Base-by-base conservation (phyloP, 2,329 filamentous ascomycete genomes). In the Byssoonygena ceratinophila region DNA sequence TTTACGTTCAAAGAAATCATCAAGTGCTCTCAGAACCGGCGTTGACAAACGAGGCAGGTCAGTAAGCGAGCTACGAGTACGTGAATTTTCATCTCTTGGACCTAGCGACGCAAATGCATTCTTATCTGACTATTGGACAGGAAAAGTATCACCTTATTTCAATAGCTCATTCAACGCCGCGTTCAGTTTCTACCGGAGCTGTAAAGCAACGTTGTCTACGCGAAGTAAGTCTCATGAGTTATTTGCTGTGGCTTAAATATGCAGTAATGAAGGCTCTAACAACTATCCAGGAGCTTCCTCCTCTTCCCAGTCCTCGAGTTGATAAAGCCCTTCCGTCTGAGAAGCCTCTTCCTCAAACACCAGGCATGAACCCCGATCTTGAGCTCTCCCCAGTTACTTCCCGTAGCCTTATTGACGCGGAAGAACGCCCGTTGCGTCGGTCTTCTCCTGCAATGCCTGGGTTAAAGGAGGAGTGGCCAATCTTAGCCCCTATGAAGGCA, bases 261-360 rank as follows among this genome's bases (percentile, higher is more conserved):
- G 7, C 5, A 18, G 16, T n/a, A 34, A 7, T 20, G 36, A 20
- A 20, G 6, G 2, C 18, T 9, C 4, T 40, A 52, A 45, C 31
- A 18, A 16, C 14, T 20, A 37, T 27, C 5, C 39, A 48, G 36
- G 20, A n/a, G 3, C 20, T 22, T 29, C 40, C 45, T 20, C 23
- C 40, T 29, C 18, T 37, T 45, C 31, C 41, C 7, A 45, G 18
- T 18, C 49, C 40, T 46, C 25, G 27, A 25, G 36, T 40, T 9
- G 37, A 56, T 23, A 57, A 57, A 16, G 34, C 39, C 34, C 47
- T 56, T 40, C 47, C 54, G 22, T 51, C 53, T 25, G 56, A 58
- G 46, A 58, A 58, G 40, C 55, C 56, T 16, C 53, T 58, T 32
- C 56, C 55, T 32, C 46, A 32, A 25, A 50, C 54, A n/a, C 56